Base-by-base conservation (phyloP, 129 eudicot species). In the Helichrysum umbraculigerum region DNA sequence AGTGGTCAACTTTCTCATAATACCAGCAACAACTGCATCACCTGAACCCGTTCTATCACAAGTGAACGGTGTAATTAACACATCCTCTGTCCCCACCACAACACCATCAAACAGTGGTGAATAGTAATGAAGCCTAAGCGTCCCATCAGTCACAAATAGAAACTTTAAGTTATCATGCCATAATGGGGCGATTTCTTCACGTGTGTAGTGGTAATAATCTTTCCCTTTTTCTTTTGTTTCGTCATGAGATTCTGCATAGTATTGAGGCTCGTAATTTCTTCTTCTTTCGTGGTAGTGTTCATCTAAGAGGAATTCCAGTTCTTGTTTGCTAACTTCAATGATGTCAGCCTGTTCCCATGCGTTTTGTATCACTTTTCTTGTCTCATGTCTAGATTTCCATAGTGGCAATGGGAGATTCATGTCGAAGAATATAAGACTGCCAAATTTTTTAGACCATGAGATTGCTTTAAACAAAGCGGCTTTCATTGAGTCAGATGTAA, bases 41-140 rank as follows among this genome's bases (percentile, higher is more conserved):
- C 98, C 98, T 5, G 98, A 94, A 20, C 98, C 98, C 7, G 98
- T 88, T 78, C 98, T 81, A 71, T 94, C 98, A 76, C 97, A 91
- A 32, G 98, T 94, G 35, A 88, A 91, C 6, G 98, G 98, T 2
- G 98, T 88, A 52, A 94, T 91, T 39, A 94, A 85, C 54, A 94
- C 98, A 54, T 94, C 98, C 60, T 94, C 98, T 0, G 97, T 94
- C 70, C 98, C 97, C 15, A 87, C 83, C 54, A 89, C 97, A 30
- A 85, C 97, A 20, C 97, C 98, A 30, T 94, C 96, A 62, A 94
- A 91, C 42, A 76, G 66, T 29, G 97, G 96, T 2, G 96, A 6
- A 61, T 94, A 94, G 71, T 88, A 94, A 79, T 94, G 97, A 33
- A 94, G 52, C 58, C 97, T 80, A 71, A 94, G 90, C 1, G 98